Evolutionary conservation across 116 monocot genomes (phyloP), one percentile per base, ranked within the genome.

Genomic region (Dioscorea cayenensis): DNA sequence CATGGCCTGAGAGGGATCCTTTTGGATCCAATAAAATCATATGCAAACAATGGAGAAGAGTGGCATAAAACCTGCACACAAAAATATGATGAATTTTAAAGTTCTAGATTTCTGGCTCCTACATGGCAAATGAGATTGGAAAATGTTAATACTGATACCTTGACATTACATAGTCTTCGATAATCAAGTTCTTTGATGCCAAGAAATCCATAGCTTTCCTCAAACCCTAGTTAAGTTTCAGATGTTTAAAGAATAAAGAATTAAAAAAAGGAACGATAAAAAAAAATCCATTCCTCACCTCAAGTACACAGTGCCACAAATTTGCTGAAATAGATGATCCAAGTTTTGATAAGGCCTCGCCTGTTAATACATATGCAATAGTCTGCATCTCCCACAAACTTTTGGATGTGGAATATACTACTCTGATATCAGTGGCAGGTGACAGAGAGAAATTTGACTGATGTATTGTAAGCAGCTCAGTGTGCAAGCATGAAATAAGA

Each of bases 1-100:
- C 97, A 87, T 93, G 94, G 43, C 77, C 90, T 66, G 93, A 88
- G 70, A 92, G 68, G 48, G 93, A 85, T 43, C 84, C 88, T 78
- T 90, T 90, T 71, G 97, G 86, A 65, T 84, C 76, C 51, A 86
- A 76, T 77, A 99, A 83, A 77, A 91, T 76, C 79, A 89, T 66
- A 82, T 99, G 97, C 49, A 99, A 76, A 75, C 90, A 94, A 70
- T 82, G 79, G 71, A 99, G 76, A 86, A 93, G 82, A 18, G 77
- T 52, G 65, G 82, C 25, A 80, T 81, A 94, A 67, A 90, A 90
- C 83, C 96, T 96, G 76, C 71, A 25, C 25, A 25, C 25, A 74
- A 80, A 73, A n/a, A 20, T 9, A 11, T 62, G 18, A 62, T 5
- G 23, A 62, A 21, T 62, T 21, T 20, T 23, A 11, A 23, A 27